Conservation (phyloP, 164 flowering plant genomes). For the Amborella trichopoda region DNA sequence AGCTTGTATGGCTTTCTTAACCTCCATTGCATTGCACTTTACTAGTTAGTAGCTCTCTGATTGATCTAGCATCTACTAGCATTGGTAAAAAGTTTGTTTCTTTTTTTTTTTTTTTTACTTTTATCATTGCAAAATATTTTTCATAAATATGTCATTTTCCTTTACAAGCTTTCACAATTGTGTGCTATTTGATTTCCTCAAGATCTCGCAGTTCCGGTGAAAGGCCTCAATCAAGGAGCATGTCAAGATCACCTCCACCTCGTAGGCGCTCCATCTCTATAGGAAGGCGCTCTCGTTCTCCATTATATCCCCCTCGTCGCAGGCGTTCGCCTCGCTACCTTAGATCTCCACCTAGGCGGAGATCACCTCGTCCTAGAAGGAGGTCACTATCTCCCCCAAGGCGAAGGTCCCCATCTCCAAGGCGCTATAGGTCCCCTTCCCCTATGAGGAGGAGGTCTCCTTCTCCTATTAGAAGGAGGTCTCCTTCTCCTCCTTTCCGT, state of each 20-base stretch:
- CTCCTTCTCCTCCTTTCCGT: conserved; percentile 25
- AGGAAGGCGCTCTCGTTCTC: conserved; percentile 26
- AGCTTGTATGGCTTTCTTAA: too few relatives aligned
- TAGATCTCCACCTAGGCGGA: conserved; percentile 27
- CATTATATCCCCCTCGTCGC: conserved; percentile 38
- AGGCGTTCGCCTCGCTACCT: conserved; percentile 33
- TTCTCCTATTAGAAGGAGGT: conserved; percentile 19
- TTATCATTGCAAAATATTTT: too few relatives aligned
- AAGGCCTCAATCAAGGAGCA: conserved; percentile 44
- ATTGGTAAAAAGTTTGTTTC: too few relatives aligned
- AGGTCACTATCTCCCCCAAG: conserved; percentile 19
- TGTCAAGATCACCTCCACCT: conserved; percentile 47
- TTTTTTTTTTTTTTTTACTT: too few relatives aligned
- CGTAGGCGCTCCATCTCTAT: conserved; percentile 40
- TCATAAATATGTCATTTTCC: too few relatives aligned
- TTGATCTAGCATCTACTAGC: too few relatives aligned
- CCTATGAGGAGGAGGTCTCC: conserved; percentile 24
- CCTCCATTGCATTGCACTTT: too few relatives aligned
- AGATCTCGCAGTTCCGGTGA: too few relatives aligned
- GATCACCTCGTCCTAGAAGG: conserved; percentile 29
- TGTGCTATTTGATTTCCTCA: too few relatives aligned
- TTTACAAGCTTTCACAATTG: too few relatives aligned
- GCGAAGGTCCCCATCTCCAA: conserved; percentile 17
- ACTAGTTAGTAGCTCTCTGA: too few relatives aligned
- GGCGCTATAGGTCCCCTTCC: conserved; percentile 20